These are phyloP conservation scores for Carpinus viminea DNA, from an alignment of 306 rosid species.

Conservation along the genomic window DNA sequence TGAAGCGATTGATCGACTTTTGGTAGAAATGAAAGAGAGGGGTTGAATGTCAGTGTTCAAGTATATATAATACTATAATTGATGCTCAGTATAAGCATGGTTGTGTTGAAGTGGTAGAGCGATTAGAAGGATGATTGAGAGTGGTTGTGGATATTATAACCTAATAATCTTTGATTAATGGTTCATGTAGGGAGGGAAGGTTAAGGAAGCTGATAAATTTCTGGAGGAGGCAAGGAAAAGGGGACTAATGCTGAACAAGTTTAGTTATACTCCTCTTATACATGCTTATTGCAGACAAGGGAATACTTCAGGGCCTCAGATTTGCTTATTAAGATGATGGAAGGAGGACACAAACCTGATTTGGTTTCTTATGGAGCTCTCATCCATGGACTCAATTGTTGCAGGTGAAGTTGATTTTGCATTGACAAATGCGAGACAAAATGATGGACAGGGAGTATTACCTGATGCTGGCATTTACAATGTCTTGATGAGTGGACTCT, in stretches of 20 bases:
- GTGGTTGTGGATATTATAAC: constrained; percentile 70
- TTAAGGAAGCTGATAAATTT: constrained; percentile 60
- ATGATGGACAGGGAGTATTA: constrained; percentile 62
- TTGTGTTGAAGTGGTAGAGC: constrained; percentile 45
- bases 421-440: constrained; percentile 49
- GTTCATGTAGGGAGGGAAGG: constrained; percentile 57
- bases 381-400: constrained; percentile 64
- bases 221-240: constrained; percentile 44
- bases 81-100: constrained; percentile 61
- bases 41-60: constrained; percentile 48
- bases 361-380: constrained; percentile 77
- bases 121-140: constrained; percentile 49
- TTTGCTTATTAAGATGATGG: constrained; percentile 65
- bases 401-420: constrained; percentile 70
- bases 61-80: constrained; percentile 62
- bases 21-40: constrained; percentile 61
- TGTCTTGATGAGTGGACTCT: constrained; percentile 77
- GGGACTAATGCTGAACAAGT: constrained; percentile 53
- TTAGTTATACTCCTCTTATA: constrained; percentile 64
- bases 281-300: constrained; percentile 62
- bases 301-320: constrained; percentile 59
- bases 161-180: constrained; percentile 58
- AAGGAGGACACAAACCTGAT: constrained; percentile 60
- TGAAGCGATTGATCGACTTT: constrained; percentile 49
- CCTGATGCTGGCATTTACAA: constrained; percentile 83